These are phyloP conservation scores for Scedosporium minutisporum DNA, from an alignment of 2,329 filamentous ascomycete species.

Conservation along the genomic window DNA sequence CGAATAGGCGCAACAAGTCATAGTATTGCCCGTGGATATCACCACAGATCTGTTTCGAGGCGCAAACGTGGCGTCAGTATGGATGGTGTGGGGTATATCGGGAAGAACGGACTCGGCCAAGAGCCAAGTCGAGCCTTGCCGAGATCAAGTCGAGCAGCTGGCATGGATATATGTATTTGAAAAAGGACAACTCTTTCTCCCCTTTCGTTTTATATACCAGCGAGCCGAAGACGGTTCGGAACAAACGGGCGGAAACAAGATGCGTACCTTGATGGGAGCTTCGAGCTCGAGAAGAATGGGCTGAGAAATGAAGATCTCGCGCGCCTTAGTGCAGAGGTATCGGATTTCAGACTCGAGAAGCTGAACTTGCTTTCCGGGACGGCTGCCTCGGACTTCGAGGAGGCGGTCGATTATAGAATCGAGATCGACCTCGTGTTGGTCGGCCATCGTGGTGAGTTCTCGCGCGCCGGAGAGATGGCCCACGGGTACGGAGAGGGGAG, in stretches of 20 bases:
- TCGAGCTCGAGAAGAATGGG: slow-evolving; percentile 95
- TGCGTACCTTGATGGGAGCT: slow-evolving; percentile 91
- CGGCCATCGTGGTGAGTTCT: slow-evolving; percentile 41
- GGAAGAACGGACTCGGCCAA: too few relatives aligned
- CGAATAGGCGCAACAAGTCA: slow-evolving; percentile 91
- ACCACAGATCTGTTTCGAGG: slow-evolving; percentile 71
- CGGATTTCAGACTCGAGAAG: slow-evolving; percentile 93
- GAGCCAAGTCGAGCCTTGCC: too few relatives aligned
- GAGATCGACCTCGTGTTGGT: slow-evolving; percentile 84
- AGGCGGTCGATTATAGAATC: slow-evolving; percentile 99
- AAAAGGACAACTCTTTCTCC: too few relatives aligned
- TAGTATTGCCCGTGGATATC: slow-evolving; percentile 99
- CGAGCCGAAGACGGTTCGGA: background rate
- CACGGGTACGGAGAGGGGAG: slow-evolving; percentile 19
- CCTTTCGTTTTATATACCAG: background rate
- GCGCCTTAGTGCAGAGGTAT: slow-evolving; percentile 94
- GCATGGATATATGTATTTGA: too few relatives aligned
- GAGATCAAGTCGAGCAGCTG: too few relatives aligned
- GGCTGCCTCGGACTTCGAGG: slow-evolving; percentile 92
- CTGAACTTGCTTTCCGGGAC: slow-evolving; percentile 97
- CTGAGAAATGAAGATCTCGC: slow-evolving; percentile 99
- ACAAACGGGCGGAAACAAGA: background rate
- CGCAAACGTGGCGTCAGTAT: background rate
- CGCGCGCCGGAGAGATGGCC: slow-evolving; percentile 28
- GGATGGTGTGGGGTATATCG: background rate